Evolutionary conservation across 495 filamentous ascomycete genomes (phyloP).

Genomic region (Penicillium manginii): DNA sequence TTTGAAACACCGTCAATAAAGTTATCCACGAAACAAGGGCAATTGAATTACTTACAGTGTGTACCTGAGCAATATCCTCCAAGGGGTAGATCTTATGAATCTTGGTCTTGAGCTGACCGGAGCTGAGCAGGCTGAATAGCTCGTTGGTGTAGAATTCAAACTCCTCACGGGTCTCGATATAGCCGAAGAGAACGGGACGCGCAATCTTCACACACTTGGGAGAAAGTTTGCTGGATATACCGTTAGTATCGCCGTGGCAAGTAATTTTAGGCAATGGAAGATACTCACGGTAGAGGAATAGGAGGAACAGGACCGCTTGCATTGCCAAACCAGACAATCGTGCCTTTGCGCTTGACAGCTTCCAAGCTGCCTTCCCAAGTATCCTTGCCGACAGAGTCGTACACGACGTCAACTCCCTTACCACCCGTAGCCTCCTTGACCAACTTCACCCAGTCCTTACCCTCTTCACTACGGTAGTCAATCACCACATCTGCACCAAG

Average conservation of each 20-base stretch:
- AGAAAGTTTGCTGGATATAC: constrained; percentile 49
- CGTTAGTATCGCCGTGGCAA: background rate
- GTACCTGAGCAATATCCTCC: constrained; percentile 72
- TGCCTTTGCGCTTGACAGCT: constrained; percentile 78
- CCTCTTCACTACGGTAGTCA: constrained; percentile 69
- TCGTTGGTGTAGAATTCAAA: constrained; percentile 71
- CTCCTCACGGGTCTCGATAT: constrained; percentile 78
- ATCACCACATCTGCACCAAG: constrained; percentile 75
- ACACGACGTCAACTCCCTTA: constrained; percentile 76
- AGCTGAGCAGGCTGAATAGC: constrained; percentile 71
- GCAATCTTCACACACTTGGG: constrained; percentile 82
- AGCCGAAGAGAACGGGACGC: constrained; percentile 74
- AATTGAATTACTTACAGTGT: constrained; percentile 49
- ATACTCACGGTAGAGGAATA: constrained; percentile 63
- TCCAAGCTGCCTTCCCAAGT: constrained; percentile 88
- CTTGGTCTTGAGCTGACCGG: constrained; percentile 69
- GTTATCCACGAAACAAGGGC: background rate
- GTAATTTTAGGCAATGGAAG: background rate
- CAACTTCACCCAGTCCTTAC: constrained; percentile 62
- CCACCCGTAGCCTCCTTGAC: constrained; percentile 74
- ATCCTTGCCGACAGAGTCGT: constrained; percentile 85
- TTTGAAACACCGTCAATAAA: constrained; percentile 10
- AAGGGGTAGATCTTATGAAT: constrained; percentile 86
- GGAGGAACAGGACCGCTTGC: constrained; percentile 82
- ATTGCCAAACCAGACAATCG: constrained; percentile 86